Conservation (phyloP, 495 filamentous ascomycete genomes). For the Podospora anserina region DNA sequence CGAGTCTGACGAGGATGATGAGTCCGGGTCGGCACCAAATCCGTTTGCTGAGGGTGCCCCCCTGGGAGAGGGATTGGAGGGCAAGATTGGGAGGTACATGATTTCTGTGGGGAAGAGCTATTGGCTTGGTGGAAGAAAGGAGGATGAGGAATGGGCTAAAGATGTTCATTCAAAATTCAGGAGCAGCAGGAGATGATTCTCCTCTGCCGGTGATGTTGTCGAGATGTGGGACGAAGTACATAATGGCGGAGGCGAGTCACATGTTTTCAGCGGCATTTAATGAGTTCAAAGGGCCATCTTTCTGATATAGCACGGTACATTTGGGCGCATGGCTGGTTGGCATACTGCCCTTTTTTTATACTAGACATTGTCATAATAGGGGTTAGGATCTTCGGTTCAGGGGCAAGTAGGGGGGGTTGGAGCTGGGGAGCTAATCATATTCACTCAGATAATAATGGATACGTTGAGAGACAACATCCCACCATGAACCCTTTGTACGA, state of each 20-base stretch:
- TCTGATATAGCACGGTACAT: background rate
- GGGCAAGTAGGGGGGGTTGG: background rate
- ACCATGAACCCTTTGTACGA: conserved; percentile 1
- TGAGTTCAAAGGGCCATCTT: background rate
- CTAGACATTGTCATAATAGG: background rate
- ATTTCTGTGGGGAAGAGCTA: conserved; percentile 65
- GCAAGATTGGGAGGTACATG: conserved; percentile 70
- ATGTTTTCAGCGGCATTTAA: background rate
- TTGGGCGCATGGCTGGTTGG: background rate
- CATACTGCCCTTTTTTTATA: background rate
- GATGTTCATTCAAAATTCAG: conserved; percentile 58
- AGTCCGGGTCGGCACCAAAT: conserved; percentile 56
- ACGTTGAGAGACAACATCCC: background rate
- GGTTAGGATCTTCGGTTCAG: background rate
- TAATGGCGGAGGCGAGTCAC: background rate
- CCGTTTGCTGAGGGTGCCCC: conserved; percentile 66
- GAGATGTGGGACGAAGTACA: background rate
- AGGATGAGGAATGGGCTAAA: conserved; percentile 58
- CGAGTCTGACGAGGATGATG: conserved; percentile 35
- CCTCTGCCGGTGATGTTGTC: background rate
- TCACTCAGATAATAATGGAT: background rate
- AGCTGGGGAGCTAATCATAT: background rate
- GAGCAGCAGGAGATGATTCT: conserved; percentile 15
- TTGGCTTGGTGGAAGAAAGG: conserved; percentile 60
- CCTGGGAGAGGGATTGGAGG: conserved; percentile 73